Base-by-base conservation (phyloP, 148 eudicot genomes). In the Fagopyrum tataricum region DNA sequence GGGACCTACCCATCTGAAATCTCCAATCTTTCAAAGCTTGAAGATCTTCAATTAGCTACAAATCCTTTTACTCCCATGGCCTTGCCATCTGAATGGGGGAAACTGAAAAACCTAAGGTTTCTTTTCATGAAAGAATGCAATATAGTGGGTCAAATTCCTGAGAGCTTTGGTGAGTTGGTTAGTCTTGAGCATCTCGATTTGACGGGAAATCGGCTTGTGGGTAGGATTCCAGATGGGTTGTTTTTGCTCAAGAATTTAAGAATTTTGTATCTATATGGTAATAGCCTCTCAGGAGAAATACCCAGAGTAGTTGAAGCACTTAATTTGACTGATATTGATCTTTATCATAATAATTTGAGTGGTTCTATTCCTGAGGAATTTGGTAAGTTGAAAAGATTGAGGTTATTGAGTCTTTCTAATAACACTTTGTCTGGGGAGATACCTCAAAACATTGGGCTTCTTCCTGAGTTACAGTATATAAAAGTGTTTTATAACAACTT, bases 1-100 rank as follows among this genome's bases (percentile, higher is more conserved):
- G 98, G 93, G 17, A 76, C 82, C 7, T 75, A 83, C 67, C 96
- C 96, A 14, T 31, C 62, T 2, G 92, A 88, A 55, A 79, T 90
- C 15, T 92, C 87, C 8, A 73, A 82, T 46, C 77, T 90, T 53
- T 71, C 69, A 48, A 86, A 71, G 70, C 84, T 90, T 9, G 86
- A 82, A 51, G 17, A 15, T 10, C 46, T 86, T 20, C 62, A 48
- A 15, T 40, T 90, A 72, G 80, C 80, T 5, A 68, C 23, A 7
- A 90, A 88, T 31, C 43, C 64, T 20, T 85, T 88, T 62, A 12
- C 61, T 1, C 79, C 83, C n/a, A 41, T 71, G 41, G 70, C 37
- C 1, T 66, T 90, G 5, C 96, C 91, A 1, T 42, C 53, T 15
- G 85, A 82, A 72, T 85, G 87, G 55, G 91, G 91, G 18, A 79